Conservation (phyloP, 2,329 filamentous ascomycete species). For the Aspergillus quadricinctus region DNA sequence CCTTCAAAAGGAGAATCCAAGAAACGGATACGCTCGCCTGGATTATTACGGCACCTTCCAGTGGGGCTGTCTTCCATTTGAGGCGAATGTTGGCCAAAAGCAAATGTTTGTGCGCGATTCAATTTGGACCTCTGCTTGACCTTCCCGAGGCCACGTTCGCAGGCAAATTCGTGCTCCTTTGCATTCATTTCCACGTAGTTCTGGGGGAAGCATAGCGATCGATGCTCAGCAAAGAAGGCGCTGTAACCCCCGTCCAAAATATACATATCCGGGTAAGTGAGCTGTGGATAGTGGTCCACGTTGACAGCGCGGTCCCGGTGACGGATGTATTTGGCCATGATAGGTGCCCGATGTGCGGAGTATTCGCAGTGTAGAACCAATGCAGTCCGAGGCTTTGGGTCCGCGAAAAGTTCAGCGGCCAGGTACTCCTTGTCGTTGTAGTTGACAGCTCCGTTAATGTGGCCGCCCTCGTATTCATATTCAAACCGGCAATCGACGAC, state of each 20-base stretch:
- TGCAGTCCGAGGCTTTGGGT: constrained; percentile 66
- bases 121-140: constrained; percentile 85
- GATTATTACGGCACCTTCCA: constrained; percentile 38
- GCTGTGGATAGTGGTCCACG: constrained; percentile 75
- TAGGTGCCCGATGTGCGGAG: constrained; percentile 89
- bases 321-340: constrained; percentile 93
- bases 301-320: constrained; percentile 83
- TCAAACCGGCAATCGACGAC: constrained; percentile 97
- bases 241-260: constrained; percentile 96
- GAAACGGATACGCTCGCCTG: constrained; percentile 26
- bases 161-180: constrained; percentile 85
- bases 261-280: constrained; percentile 96
- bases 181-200: constrained; percentile 97
- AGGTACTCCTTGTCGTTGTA: constrained; percentile 94
- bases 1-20: constrained; percentile 35
- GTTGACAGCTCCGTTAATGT: constrained; percentile 90
- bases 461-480: constrained; percentile 95
- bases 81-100: constrained; percentile 72
- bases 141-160: constrained; percentile 90
- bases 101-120: constrained; percentile 85
- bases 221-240: constrained; percentile 78
- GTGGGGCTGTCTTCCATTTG: constrained; percentile 62
- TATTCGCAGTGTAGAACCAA: constrained; percentile 98
- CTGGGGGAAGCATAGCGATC: constrained; percentile 80
- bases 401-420: constrained; percentile 70